phyloP scores from a whole-genome alignment of 108 stramenopile genomes.

The Stephanodiscus minutulus region DNA sequence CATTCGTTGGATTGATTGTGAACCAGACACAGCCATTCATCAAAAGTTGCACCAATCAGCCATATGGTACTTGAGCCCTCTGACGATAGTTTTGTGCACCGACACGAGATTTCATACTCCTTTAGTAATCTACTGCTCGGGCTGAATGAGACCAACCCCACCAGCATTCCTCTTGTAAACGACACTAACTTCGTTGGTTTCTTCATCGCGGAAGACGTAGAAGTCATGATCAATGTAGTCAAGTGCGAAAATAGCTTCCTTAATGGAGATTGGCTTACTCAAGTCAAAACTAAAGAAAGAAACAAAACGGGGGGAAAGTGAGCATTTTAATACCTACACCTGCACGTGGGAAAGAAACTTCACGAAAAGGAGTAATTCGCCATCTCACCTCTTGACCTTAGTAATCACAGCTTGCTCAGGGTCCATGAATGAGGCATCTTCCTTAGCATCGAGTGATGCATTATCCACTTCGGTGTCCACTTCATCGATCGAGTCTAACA shows the following conservation, averaged over 20 bases:
- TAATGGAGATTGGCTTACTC: constrained; percentile 72
- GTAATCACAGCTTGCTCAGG: constrained; percentile 76
- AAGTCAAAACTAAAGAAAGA: constrained; percentile 64
- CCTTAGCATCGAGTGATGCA: constrained; percentile 19
- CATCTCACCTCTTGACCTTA: constrained; percentile 64
- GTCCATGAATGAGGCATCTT: constrained; percentile 58
- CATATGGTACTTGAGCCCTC: background rate
- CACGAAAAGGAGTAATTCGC: constrained; percentile 1
- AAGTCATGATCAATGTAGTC: constrained; percentile 94
- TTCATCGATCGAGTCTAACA: constrained; percentile 50
- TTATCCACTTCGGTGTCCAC: constrained; percentile 38
- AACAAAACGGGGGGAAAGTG: constrained; percentile 1
- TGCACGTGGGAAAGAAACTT: background rate
- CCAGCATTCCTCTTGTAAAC: constrained; percentile 93
- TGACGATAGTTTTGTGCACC: background rate
- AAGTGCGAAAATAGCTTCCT: constrained; percentile 89
- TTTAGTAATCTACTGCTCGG: constrained; percentile 37
- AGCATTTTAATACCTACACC: background rate
- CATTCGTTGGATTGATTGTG: background rate
- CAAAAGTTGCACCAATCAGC: background rate
- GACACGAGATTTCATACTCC: background rate
- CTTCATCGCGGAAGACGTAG: constrained; percentile 85
- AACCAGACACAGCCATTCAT: too few relatives aligned
- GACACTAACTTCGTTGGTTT: constrained; percentile 76
- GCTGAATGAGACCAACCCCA: constrained; percentile 84